Percentiles rank a stretch among this genome's conserved stretches.
Evolutionary conservation across 192 early-diverging fungal genomes (phyloP).

Genomic region (Umbelopsis vinacea): DNA sequence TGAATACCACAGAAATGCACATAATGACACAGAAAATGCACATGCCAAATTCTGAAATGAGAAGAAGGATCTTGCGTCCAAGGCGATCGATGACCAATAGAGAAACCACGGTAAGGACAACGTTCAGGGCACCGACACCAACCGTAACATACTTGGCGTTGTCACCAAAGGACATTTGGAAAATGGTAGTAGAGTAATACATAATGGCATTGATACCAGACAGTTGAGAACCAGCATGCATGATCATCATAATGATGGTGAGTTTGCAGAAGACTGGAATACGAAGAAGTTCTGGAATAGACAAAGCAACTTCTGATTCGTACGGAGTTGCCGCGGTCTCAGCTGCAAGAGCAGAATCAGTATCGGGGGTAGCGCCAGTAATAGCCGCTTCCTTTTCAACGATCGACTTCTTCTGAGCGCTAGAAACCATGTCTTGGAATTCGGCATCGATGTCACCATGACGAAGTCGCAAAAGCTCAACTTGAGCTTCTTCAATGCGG

Average conservation of each 20-base stretch:
- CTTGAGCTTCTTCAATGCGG: slow-evolving; percentile 61
- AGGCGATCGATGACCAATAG: slow-evolving; percentile 61
- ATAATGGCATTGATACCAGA: slow-evolving; percentile 72
- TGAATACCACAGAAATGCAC: slow-evolving; percentile 37
- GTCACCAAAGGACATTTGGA: slow-evolving; percentile 58
- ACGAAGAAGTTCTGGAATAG: slow-evolving; percentile 38
- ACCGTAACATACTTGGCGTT: slow-evolving; percentile 57
- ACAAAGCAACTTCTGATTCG: slow-evolving; percentile 32
- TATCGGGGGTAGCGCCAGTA: not conserved
- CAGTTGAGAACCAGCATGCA: slow-evolving; percentile 61
- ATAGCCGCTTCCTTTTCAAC: slow-evolving; percentile 25
- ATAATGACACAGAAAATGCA: slow-evolving; percentile 57
- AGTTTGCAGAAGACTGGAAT: slow-evolving; percentile 41
- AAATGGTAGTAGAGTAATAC: slow-evolving; percentile 70
- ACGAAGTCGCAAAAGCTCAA: slow-evolving; percentile 62
- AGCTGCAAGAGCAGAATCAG: not conserved
- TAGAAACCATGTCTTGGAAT: slow-evolving; percentile 52
- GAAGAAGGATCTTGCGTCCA: slow-evolving; percentile 65
- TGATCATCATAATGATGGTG: slow-evolving; percentile 59
- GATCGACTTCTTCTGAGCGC: slow-evolving; percentile 17
- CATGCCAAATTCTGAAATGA: slow-evolving; percentile 68
- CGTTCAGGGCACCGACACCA: slow-evolving; percentile 61
- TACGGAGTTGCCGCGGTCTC: slow-evolving; percentile 24
- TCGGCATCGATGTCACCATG: slow-evolving; percentile 64
- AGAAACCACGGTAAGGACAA: slow-evolving; percentile 61